phyloP scores from a whole-genome alignment of 2,329 filamentous ascomycete genomes.

The Fusarium stilboides region DNA sequence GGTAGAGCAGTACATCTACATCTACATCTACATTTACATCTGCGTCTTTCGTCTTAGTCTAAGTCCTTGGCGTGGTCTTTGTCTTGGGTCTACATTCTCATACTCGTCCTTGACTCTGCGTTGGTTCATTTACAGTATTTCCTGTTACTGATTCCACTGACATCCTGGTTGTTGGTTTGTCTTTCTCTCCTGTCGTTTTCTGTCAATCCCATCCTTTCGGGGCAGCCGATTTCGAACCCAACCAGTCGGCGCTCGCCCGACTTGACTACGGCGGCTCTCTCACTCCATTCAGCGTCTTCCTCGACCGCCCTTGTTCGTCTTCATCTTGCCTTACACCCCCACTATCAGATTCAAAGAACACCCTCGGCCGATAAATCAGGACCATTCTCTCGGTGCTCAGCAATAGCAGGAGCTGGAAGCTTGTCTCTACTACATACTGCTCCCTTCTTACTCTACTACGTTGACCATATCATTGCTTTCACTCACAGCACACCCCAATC shows the following conservation, averaged over 20 bases:
- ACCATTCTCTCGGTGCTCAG: conserved; percentile 33
- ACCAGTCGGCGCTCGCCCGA: conserved; percentile 49
- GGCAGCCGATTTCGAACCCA: conserved; percentile 40
- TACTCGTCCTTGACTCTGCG: conserved; percentile 30
- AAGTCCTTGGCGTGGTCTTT: conserved; percentile 16
- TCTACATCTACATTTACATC: conserved; percentile 22
- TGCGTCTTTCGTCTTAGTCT: conserved; percentile 21
- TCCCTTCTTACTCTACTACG: conserved; percentile 29
- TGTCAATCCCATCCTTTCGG: conserved; percentile 49
- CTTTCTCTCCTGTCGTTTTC: conserved; percentile 38
- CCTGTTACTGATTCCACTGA: conserved; percentile 29
- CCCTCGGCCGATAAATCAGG: conserved; percentile 36
- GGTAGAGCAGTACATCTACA: conserved; percentile 19
- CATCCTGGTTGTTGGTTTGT: conserved; percentile 31
- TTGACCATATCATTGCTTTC: conserved; percentile 31
- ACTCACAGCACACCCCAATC: conserved; percentile 40
- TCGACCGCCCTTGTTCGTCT: conserved; percentile 39
- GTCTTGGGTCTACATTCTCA: conserved; percentile 24
- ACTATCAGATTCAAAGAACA: conserved; percentile 24
- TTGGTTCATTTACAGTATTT: conserved; percentile 36
- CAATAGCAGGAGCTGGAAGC: conserved; percentile 38
- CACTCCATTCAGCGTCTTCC: conserved; percentile 37
- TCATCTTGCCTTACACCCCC: conserved; percentile 43
- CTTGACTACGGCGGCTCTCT: conserved; percentile 38
- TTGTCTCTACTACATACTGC: conserved; percentile 29